A percentile compares a stretch with the other conserved stretches of the same genome.
Evolutionary conservation across 1,284 basidiomycete genomes (phyloP).

Genomic region (Mrakiaceae sp.): DNA sequence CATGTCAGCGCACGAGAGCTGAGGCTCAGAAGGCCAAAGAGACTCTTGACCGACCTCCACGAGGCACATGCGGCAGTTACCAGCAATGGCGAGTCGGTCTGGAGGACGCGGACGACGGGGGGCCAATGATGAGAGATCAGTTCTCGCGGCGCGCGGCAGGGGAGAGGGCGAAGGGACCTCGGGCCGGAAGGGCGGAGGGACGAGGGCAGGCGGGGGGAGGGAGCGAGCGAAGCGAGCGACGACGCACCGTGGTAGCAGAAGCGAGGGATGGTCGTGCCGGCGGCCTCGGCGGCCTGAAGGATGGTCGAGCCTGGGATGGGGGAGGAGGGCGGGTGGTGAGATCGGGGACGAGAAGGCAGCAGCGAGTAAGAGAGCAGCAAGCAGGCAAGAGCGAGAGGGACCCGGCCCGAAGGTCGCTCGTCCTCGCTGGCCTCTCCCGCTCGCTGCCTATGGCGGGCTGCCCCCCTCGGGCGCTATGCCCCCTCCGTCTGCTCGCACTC

Average conservation of each 20-base stretch:
- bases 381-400: slow-evolving; percentile 7
- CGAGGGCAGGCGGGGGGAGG: no score
- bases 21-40: background rate
- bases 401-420: background rate
- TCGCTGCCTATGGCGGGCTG: no score
- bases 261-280: slow-evolving; percentile 65
- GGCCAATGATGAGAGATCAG: slow-evolving; percentile 1
- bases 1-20: background rate
- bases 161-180: background rate
- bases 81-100: slow-evolving; percentile 68
- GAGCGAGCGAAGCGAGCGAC: slow-evolving; percentile 20
- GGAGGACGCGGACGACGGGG: slow-evolving; percentile 7
- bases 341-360: background rate
- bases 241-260: slow-evolving; percentile 88
- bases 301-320: slow-evolving; percentile 14
- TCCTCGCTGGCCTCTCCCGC: no score
- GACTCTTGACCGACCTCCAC: slow-evolving; percentile 60
- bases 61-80: slow-evolving; percentile 95
- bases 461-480: background rate
- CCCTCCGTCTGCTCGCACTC: slow-evolving; percentile 6
- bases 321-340: background rate
- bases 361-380: slow-evolving; percentile 1
- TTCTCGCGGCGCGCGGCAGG: background rate
- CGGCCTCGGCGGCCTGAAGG: slow-evolving; percentile 45
- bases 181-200: no score